Percentiles rank a stretch among this genome's conserved stretches.
phyloP scores from a whole-genome alignment of 495 filamentous ascomycete species.

The Penicillium paradoxum region DNA sequence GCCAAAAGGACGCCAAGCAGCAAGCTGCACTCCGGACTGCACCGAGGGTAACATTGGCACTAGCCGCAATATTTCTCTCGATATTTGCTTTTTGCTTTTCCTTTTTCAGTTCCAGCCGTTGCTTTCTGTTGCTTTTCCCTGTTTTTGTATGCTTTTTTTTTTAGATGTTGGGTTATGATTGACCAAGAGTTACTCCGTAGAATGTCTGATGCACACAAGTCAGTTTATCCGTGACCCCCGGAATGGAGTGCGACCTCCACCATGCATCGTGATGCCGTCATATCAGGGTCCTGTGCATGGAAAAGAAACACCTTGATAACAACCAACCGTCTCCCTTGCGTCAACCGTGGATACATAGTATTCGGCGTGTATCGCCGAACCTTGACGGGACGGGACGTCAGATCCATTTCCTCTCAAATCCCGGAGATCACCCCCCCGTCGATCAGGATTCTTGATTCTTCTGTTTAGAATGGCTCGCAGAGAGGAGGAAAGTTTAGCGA shows the following conservation, averaged over 20 bases:
- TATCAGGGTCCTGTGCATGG: constrained; percentile 14
- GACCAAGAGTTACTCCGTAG: constrained; percentile 8
- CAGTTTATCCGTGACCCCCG: constrained; percentile 1
- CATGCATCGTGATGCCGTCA: constrained; percentile 15
- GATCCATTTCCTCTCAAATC: constrained; percentile 17
- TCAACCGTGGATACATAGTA: constrained; percentile 29
- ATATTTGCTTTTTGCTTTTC: neutral
- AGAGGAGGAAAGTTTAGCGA: constrained; percentile 15
- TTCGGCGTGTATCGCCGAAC: constrained; percentile 36
- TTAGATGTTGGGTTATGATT: neutral
- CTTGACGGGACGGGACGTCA: constrained; percentile 46
- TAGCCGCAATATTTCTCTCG: constrained; percentile 7
- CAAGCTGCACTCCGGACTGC: constrained; percentile 1
- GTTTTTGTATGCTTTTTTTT: neutral
- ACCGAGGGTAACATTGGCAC: constrained; percentile 2
- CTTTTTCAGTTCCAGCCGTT: neutral
- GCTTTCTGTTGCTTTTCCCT: neutral
- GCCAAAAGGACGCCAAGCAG: neutral
- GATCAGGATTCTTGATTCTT: neutral
- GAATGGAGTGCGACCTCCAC: constrained; percentile 9
- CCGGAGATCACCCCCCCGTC: constrained; percentile 6
- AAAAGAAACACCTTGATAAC: too few species aligned
- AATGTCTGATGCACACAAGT: constrained; percentile 17
- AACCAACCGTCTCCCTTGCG: constrained; percentile 31
- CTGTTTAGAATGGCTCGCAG: constrained; percentile 14